These are phyloP conservation scores for Sideroxylon spinosum DNA, from an alignment of 179 eudicot species.

Conservation along the genomic window DNA sequence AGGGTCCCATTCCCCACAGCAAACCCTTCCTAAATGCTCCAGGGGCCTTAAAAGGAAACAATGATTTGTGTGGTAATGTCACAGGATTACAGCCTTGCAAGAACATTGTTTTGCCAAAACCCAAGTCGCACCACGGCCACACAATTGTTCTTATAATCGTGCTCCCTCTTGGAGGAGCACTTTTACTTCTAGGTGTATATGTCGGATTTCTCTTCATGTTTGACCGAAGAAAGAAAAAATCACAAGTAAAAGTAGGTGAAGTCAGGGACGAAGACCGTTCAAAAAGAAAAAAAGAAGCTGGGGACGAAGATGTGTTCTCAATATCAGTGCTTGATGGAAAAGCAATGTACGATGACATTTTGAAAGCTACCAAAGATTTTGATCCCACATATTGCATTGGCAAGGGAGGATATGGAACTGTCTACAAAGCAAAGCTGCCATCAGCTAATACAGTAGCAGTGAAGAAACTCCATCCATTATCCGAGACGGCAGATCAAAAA, in stretches of 20 bases:
- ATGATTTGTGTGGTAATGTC: no score
- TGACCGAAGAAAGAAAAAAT: constrained; percentile 1
- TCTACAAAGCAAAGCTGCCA: constrained; percentile 35
- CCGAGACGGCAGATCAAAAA: constrained; percentile 19
- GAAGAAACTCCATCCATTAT: constrained; percentile 23
- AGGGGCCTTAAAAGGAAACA: constrained; percentile 25
- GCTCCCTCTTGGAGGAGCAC: constrained; percentile 20
- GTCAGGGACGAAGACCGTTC: not conserved
- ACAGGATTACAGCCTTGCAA: no score
- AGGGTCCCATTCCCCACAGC: constrained; percentile 32
- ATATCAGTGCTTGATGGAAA: constrained; percentile 24
- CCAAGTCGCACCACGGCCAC: no score
- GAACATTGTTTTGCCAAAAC: no score
- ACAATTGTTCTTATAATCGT: constrained; percentile 10
- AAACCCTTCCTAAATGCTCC: constrained; percentile 13
- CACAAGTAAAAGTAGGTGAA: not conserved
- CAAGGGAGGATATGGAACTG: constrained; percentile 35
- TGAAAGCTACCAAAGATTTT: constrained; percentile 34
- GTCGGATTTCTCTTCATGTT: not conserved
- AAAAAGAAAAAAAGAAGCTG: no score
- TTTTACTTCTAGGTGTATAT: constrained; percentile 13
- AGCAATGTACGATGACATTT: constrained; percentile 20
- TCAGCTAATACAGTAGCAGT: constrained; percentile 34
- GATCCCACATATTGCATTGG: constrained; percentile 35
- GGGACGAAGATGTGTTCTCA: constrained; percentile 11